Conservation (phyloP, 257 asterid species). For the Vinca minor region DNA sequence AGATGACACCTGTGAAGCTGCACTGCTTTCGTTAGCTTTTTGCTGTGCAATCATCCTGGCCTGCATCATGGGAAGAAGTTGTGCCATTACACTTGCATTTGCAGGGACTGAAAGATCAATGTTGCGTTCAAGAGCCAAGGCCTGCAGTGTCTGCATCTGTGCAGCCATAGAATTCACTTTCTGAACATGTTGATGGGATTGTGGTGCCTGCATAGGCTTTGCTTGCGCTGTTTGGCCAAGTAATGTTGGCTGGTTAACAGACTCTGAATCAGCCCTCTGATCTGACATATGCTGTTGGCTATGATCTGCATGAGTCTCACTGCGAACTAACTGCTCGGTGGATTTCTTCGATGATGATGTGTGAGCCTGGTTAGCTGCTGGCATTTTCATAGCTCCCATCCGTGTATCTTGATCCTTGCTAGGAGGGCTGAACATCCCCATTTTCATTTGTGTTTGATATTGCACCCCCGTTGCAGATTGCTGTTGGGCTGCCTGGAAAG, state of each 20-base stretch:
- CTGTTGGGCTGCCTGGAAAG: slow-evolving; percentile 69
- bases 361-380: slow-evolving; percentile 57
- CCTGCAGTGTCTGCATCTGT: slow-evolving; percentile 93
- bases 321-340: slow-evolving; percentile 41
- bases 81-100: slow-evolving; percentile 71
- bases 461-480: slow-evolving; percentile 61
- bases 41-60: slow-evolving; percentile 76
- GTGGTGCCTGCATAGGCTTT: slow-evolving; percentile 47
- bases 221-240: slow-evolving; percentile 54
- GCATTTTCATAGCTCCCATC: slow-evolving; percentile 57
- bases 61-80: slow-evolving; percentile 71
- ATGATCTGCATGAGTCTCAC: slow-evolving; percentile 54
- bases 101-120: slow-evolving; percentile 89
- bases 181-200: slow-evolving; percentile 56
- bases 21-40: slow-evolving; percentile 53
- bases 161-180: slow-evolving; percentile 70
- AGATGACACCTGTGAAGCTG: slow-evolving; percentile 41
- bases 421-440: slow-evolving; percentile 54
- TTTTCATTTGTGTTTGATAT: slow-evolving; percentile 68
- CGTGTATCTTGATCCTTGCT: slow-evolving; percentile 73
- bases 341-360: slow-evolving; percentile 66
- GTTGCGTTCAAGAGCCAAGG: slow-evolving; percentile 82
- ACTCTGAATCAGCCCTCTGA: slow-evolving; percentile 53
- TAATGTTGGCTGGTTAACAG: slow-evolving; percentile 33
- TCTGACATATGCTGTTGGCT: slow-evolving; percentile 47